Conservation (phyloP, 768 basidiomycete genomes). For the Mycena olivaceomarginata region DNA sequence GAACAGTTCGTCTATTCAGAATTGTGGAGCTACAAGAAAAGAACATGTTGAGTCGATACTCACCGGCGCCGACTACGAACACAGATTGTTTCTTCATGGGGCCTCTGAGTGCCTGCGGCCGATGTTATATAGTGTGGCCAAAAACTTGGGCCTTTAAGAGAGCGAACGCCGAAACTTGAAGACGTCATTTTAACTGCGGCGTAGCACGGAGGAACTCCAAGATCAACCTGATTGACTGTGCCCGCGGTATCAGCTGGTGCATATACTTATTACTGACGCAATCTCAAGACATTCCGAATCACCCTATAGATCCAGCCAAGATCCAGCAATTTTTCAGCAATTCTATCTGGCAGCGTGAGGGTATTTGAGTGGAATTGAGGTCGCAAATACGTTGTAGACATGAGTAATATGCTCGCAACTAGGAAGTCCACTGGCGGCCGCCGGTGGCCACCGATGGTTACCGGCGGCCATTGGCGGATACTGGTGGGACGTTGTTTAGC, state of each 20-base stretch:
- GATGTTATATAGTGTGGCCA: not conserved
- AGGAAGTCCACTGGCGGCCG: too few species aligned
- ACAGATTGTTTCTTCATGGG: slow-evolving; percentile 19
- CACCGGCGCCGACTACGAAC: too few species aligned
- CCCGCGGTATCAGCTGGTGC: not conserved
- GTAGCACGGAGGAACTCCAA: not conserved
- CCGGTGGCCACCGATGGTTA: too few species aligned
- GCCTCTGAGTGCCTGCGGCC: not conserved
- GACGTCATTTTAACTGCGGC: not conserved
- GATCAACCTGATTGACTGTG: not conserved
- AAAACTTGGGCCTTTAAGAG: not conserved
- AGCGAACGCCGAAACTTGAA: not conserved
- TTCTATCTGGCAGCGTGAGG: too few species aligned
- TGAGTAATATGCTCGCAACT: too few species aligned
- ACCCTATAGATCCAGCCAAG: too few species aligned
- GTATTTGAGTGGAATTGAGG: too few species aligned
- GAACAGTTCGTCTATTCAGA: not conserved
- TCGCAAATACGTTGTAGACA: too few species aligned
- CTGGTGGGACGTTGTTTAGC: too few species aligned
- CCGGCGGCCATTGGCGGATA: too few species aligned
- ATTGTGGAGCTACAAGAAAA: not conserved
- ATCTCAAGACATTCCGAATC: too few species aligned
- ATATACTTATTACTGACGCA: not conserved
- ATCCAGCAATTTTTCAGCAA: too few species aligned
- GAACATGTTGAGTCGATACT: slow-evolving; percentile 13